phyloP scores from a whole-genome alignment of 345 rosid genomes.

The Gynandropsis gynandra region DNA sequence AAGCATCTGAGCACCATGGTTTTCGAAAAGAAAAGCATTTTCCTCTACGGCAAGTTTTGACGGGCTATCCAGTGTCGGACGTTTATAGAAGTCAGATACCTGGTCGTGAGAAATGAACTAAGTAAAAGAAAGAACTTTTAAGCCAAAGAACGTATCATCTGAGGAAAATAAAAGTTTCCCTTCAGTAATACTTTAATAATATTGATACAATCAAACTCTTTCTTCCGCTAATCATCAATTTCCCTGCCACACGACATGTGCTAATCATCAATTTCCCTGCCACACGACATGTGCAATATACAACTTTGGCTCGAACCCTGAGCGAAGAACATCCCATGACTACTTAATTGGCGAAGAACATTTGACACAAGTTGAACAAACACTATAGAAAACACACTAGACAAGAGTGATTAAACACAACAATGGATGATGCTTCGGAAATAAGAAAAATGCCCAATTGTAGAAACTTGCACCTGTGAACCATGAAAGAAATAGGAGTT shows the following conservation, averaged over 20 bases:
- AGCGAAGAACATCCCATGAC: background rate
- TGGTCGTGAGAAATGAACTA: conserved; percentile 22
- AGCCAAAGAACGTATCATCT: background rate
- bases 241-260: too few species aligned
- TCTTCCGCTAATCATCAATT: too few species aligned
- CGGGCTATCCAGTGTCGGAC: conserved; percentile 74
- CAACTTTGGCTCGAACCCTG: background rate
- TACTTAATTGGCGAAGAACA: background rate
- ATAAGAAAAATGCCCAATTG: background rate
- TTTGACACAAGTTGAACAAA: background rate
- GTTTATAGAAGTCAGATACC: conserved; percentile 88
- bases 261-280: too few species aligned
- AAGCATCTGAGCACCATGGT: conserved; percentile 71
- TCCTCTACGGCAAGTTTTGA: conserved; percentile 75
- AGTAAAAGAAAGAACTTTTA: background rate
- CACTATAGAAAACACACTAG: background rate
- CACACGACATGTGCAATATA: too few species aligned
- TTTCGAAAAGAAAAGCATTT: conserved; percentile 57
- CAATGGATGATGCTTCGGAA: background rate
- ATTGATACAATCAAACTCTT: too few species aligned
- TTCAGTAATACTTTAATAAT: too few species aligned
- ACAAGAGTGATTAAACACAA: conserved; percentile 8
- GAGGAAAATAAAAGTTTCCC: conserved; percentile 7
- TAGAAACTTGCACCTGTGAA: conserved; percentile 2
- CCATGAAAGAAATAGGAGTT: conserved; percentile 11